Base-by-base conservation (phyloP, 805 yeast genomes). In the Isabelozyma rhagii region DNA sequence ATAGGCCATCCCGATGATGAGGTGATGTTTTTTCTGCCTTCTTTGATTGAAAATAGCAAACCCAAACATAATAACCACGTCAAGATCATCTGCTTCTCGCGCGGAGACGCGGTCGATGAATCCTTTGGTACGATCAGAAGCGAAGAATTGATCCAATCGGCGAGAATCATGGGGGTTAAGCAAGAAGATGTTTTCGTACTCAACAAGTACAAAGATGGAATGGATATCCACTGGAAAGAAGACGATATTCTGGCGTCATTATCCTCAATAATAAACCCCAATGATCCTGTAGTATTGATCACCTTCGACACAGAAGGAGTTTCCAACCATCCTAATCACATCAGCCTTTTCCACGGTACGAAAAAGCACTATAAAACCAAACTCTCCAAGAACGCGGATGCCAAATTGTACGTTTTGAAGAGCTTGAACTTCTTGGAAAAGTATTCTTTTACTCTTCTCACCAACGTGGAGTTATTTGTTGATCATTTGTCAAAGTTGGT, bases 1-100 rank as follows among this genome's bases (percentile, higher is more conserved):
- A 84, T 91, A 40, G 97, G 97, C 0, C 99, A 94, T 67, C 99
- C 99, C 0, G 99, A 94, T 67, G 99, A 94, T 66, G 99, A 94
- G 68, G 92, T 90, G 46, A 94, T 94, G 99, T 94, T 94, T 67
- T 94, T 94, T 60, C 82, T 90, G 1, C 99, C 99, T 0, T 74
- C 92, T 0, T 55, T 91, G 31, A 64, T 80, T 7, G 85, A 81
- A 53, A 60, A 76, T 46, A 55, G 75, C 8, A 77, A 78, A 51
- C 67, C 77, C 1, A 66, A 74, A 45, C 72, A 80, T 55, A 63
- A 72, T 47, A 86, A 85, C 58, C 55, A 61, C 7, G 68, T 91
- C 13, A 75, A 79, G 39, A 60, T 92, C 10, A 60, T 90, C 8
- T 89, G 96, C 54, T 78, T 89, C 48, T 85, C 96, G 2, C 77